Evolutionary conservation across 805 yeast genomes (phyloP).

Genomic region (Cyberlindnera mrakii): DNA sequence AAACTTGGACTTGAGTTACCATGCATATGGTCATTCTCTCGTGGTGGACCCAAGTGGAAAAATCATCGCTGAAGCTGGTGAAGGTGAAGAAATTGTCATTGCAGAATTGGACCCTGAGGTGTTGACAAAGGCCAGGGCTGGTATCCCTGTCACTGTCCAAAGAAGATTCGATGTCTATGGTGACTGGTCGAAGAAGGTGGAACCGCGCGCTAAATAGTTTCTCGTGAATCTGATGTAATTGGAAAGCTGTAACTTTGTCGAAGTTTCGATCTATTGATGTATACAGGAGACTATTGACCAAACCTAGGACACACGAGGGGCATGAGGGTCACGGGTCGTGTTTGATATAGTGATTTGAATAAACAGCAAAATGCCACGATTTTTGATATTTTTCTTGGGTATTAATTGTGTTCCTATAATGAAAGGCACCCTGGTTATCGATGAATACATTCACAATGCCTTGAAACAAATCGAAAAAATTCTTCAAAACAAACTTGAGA

Average conservation of each 20-base stretch:
- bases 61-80: conserved; percentile 71
- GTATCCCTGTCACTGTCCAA: conserved; percentile 66
- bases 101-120: conserved; percentile 65
- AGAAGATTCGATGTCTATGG: conserved; percentile 60
- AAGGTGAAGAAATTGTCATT: conserved; percentile 67
- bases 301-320: too few relatives aligned
- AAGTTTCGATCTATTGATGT: not conserved
- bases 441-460: too few relatives aligned
- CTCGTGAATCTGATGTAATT: not conserved
- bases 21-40: conserved; percentile 64
- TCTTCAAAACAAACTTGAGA: too few relatives aligned
- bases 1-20: conserved; percentile 50
- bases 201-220: conserved; percentile 12
- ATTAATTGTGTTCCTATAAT: too few relatives aligned
- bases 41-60: conserved; percentile 63
- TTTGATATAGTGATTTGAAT: too few relatives aligned
- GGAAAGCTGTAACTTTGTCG: not conserved
- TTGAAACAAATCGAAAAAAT: too few relatives aligned
- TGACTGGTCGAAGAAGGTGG: conserved; percentile 17
- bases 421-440: too few relatives aligned
- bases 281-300: too few relatives aligned
- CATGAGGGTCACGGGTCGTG: too few relatives aligned
- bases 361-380: too few relatives aligned
- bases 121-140: conserved; percentile 50
- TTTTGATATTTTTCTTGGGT: too few relatives aligned